phyloP scores from a whole-genome alignment of 2,329 filamentous ascomycete genomes.

The Aspergillus floridensis region DNA sequence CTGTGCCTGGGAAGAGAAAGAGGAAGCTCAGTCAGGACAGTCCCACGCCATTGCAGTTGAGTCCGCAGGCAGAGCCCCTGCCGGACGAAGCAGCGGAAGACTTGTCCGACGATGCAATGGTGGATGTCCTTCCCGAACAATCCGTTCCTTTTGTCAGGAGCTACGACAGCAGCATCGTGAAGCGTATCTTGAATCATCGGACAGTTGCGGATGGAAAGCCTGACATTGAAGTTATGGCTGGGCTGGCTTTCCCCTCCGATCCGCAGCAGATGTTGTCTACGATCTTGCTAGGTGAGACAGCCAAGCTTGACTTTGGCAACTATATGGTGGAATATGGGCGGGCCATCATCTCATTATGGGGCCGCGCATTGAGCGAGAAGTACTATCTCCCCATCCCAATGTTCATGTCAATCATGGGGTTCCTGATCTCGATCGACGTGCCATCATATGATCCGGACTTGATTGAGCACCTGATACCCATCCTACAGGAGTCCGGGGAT shows the following conservation, averaged over 20 bases:
- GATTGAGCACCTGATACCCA: slow-evolving; percentile 37
- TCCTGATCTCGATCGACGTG: slow-evolving; percentile 42
- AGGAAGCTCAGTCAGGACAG: slow-evolving; percentile 52
- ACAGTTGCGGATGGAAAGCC: slow-evolving; percentile 48
- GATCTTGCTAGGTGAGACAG: slow-evolving; percentile 53
- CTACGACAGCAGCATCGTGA: slow-evolving; percentile 45
- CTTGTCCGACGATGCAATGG: slow-evolving; percentile 20
- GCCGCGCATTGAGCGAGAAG: slow-evolving; percentile 54
- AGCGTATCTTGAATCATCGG: slow-evolving; percentile 56
- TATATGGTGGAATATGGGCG: slow-evolving; percentile 51
- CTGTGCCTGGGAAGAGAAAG: slow-evolving; percentile 58
- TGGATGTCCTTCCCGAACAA: slow-evolving; percentile 23
- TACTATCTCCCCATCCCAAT: slow-evolving; percentile 46
- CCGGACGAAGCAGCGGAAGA: slow-evolving; percentile 29
- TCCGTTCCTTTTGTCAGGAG: slow-evolving; percentile 21
- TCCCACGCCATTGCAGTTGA: slow-evolving; percentile 49
- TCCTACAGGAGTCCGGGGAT: slow-evolving; percentile 48
- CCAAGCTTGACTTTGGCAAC: slow-evolving; percentile 42
- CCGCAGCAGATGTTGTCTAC: slow-evolving; percentile 51
- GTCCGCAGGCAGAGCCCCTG: slow-evolving; percentile 26
- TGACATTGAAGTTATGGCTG: slow-evolving; percentile 55
- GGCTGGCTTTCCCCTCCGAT: slow-evolving; percentile 53
- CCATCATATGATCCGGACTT: slow-evolving; percentile 35
- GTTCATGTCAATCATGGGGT: slow-evolving; percentile 42
- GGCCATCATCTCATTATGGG: slow-evolving; percentile 55